A percentile compares a stretch with the other conserved stretches of the same genome.
Conservation (phyloP, 1,284 basidiomycete genomes). For the Ustilago lituana region DNA sequence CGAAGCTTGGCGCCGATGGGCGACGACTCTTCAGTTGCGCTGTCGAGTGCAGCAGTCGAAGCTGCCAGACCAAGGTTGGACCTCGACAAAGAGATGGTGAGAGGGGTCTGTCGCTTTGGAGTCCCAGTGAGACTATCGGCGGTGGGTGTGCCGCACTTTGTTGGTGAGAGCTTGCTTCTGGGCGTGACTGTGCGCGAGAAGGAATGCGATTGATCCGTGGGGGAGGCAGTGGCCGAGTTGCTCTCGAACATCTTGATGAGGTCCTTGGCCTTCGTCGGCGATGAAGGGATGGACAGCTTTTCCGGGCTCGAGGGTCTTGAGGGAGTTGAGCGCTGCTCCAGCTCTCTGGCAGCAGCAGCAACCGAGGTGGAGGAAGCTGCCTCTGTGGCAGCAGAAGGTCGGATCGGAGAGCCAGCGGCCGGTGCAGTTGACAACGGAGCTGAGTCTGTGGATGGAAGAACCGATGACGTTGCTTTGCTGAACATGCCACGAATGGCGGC, state of each 20-base stretch:
- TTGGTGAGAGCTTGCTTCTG: slow-evolving; percentile 21
- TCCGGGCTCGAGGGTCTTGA: slow-evolving; percentile 28
- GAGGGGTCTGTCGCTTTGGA: slow-evolving; percentile 22
- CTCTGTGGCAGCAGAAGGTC: not conserved
- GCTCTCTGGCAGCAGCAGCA: slow-evolving; percentile 19
- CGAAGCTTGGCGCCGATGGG: slow-evolving; percentile 25
- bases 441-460: slow-evolving; percentile 6
- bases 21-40: slow-evolving; percentile 14
- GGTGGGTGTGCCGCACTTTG: slow-evolving; percentile 11
- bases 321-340: slow-evolving; percentile 16
- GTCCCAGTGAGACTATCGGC: slow-evolving; percentile 24
- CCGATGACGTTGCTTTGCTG: slow-evolving; percentile 19
- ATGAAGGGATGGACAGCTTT: slow-evolving; percentile 31
- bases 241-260: slow-evolving; percentile 56
- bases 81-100: slow-evolving; percentile 26
- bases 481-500: slow-evolving; percentile 36
- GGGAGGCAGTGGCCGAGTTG: slow-evolving; percentile 30
- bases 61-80: slow-evolving; percentile 30
- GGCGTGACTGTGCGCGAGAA: slow-evolving; percentile 20
- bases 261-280: slow-evolving; percentile 57
- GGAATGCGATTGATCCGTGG: slow-evolving; percentile 22
- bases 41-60: slow-evolving; percentile 1
- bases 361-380: slow-evolving; percentile 12
- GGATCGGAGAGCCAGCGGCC: slow-evolving; percentile 1
- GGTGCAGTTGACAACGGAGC: not conserved